Percentiles rank a stretch among this genome's conserved stretches.
Conservation (phyloP, 2,329 filamentous ascomycete species). For the Verticillium zaregamsianum region DNA sequence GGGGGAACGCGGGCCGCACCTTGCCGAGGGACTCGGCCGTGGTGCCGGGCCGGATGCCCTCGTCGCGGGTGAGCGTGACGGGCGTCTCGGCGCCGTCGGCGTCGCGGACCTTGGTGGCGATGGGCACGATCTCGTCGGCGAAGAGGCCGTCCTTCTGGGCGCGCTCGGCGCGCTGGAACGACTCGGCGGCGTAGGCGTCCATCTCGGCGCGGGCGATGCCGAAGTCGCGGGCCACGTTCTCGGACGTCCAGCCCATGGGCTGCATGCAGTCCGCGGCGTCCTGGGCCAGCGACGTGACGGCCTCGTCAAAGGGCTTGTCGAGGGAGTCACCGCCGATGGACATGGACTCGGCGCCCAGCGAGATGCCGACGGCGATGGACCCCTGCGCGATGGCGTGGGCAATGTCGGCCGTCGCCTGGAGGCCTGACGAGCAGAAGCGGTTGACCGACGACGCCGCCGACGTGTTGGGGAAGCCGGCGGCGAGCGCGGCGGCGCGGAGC, state of each 20-base stretch:
- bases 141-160: conserved; percentile 91
- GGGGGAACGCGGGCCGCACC: conserved; percentile 84
- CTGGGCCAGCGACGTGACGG: conserved; percentile 65
- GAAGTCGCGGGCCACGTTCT: conserved; percentile 93
- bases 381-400: conserved; percentile 79
- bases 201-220: conserved; percentile 74
- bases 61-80: conserved; percentile 78
- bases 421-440: conserved; percentile 94
- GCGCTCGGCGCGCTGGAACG: conserved; percentile 78
- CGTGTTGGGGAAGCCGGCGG: conserved; percentile 92
- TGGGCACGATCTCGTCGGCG: conserved; percentile 90
- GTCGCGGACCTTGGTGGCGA: conserved; percentile 77
- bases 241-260: conserved; percentile 97
- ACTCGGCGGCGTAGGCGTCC: conserved; percentile 83
- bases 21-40: conserved; percentile 79
- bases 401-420: conserved; percentile 94
- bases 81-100: conserved; percentile 74
- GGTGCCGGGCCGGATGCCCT: conserved; percentile 87
- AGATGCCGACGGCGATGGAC: conserved; percentile 82
- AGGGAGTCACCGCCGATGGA: conserved; percentile 66
- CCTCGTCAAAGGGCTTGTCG: conserved; percentile 70
- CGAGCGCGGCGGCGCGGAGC: conserved; percentile 79
- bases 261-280: conserved; percentile 83
- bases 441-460: conserved; percentile 78
- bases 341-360: conserved; percentile 89